phyloP scores from a whole-genome alignment of 140 eudicot genomes.

The Flaveria floridana region DNA sequence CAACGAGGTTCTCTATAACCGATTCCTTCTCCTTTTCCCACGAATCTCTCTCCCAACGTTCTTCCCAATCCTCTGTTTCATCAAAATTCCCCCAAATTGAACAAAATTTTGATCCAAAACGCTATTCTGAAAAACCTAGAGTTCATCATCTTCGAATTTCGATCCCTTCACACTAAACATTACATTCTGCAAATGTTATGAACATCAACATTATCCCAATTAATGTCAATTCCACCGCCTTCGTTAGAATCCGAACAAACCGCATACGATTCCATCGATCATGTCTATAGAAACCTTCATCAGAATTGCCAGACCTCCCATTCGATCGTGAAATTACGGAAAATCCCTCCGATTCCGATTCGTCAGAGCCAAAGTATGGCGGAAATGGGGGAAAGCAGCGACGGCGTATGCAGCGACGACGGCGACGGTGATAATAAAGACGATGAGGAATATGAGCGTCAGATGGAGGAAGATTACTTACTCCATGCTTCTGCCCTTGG shows the following conservation, averaged over 20 bases:
- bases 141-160: constrained; percentile 16
- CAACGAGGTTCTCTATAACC: too few relatives aligned
- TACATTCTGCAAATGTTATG: constrained; percentile 23
- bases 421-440: constrained; percentile 26
- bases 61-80: constrained; percentile 20
- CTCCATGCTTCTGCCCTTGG: constrained; percentile 66
- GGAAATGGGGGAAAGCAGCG: constrained; percentile 37
- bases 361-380: constrained; percentile 49
- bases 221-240: constrained; percentile 45
- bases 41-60: constrained; percentile 43
- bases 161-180: constrained; percentile 18
- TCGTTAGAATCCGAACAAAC: constrained; percentile 40
- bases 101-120: constrained; percentile 32
- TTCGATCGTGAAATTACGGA: constrained; percentile 56
- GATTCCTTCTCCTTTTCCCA: constrained; percentile 47
- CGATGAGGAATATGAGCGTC: constrained; percentile 31
- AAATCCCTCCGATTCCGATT: constrained; percentile 65
- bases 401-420: constrained; percentile 28
- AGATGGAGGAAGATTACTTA: constrained; percentile 44
- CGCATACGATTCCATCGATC: constrained; percentile 33
- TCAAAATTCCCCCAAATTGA: constrained; percentile 26
- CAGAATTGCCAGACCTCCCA: constrained; percentile 43
- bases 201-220: constrained; percentile 17
- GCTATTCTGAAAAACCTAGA: constrained; percentile 21
- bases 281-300: constrained; percentile 47